Evolutionary conservation across 2,329 filamentous ascomycete species (phyloP).

Genomic region (Pestalotiopsis sp.): DNA sequence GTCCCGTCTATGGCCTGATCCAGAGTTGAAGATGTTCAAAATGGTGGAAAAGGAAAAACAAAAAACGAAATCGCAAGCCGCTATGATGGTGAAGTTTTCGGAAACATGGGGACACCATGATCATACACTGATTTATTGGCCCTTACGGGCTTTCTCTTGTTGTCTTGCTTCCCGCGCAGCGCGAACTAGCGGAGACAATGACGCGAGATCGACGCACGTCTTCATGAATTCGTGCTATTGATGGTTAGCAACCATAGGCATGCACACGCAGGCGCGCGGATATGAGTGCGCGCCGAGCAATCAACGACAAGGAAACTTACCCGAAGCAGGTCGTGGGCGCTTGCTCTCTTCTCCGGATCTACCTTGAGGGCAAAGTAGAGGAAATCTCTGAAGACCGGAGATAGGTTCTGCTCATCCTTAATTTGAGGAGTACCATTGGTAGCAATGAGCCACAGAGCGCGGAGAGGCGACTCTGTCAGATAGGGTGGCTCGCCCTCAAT

Average conservation of each 20-base stretch:
- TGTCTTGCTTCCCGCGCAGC: constrained; percentile 83
- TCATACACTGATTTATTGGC: constrained; percentile 32
- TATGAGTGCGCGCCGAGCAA: background rate
- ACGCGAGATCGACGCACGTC: constrained; percentile 71
- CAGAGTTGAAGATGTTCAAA: constrained; percentile 12
- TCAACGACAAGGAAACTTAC: constrained; percentile 56
- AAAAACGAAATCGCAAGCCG: constrained; percentile 14
- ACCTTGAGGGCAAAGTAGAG: constrained; percentile 92
- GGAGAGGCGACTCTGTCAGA: constrained; percentile 89
- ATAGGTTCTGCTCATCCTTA: constrained; percentile 87
- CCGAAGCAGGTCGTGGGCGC: constrained; percentile 88
- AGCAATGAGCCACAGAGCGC: constrained; percentile 93
- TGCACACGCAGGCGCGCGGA: background rate
- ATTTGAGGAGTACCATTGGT: constrained; percentile 95
- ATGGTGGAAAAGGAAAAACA: constrained; percentile 8
- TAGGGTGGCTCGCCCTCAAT: constrained; percentile 98
- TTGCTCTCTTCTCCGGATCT: constrained; percentile 94
- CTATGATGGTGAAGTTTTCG: constrained; percentile 11
- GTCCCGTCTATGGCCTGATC: constrained; percentile 6
- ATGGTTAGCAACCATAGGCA: background rate
- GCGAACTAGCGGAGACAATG: constrained; percentile 83
- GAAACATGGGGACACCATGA: constrained; percentile 1
- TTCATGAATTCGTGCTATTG: constrained; percentile 79
- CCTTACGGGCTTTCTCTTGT: constrained; percentile 80
- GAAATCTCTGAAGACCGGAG: constrained; percentile 85